Evolutionary conservation across 2,329 filamentous ascomycete species (phyloP), one percentile per base, ranked within the genome.

Genomic region (Periglandula ipomoeae): DNA sequence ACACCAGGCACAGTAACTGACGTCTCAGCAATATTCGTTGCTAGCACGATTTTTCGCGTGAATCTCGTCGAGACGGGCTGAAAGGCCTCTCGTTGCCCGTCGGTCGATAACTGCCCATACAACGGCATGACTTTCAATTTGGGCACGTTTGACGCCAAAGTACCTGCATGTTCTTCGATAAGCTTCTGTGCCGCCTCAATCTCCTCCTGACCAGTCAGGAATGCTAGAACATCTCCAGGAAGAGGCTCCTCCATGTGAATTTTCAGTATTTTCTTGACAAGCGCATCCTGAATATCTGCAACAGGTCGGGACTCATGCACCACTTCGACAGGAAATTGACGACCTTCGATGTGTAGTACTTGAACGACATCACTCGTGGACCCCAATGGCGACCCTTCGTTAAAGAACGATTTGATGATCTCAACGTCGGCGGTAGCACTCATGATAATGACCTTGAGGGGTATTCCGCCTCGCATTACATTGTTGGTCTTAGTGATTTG

Each of bases 11-110:
- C 90, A 0, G 93, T 98, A 51, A 98, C 87, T 1, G 93, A 97
- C 0, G 93, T 97, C 65, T 98, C 93, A n/a, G 93, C 93, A 58
- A 98, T 97, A 60, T 98, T 98, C 13, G 93, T 98, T 0, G 90
- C 85, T 1, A 98, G 72, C 0, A 98, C 89, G 11, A 97, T 77
- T 61, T 97, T 97, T 39, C 93, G 79, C 0, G 88, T 94, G 49
- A 75, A 78, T n/a, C 75, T 74, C 2, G 81, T 78, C 48, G 80
- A 80, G 20, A 86, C 77, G 1, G 87, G 85, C 48, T 84, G 74
- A 63, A 98, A 97, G 9, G 94, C 89, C 20, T 82, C 79, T 55
- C 95, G 87, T 58, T 98, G 93, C 0, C 86, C 85, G 47, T 84
- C 79, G 56, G 93, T 89, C 1, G 91, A 87, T 5, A 98, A 76